Percentiles rank a stretch among this genome's conserved stretches.
Conservation (phyloP, 2,329 filamentous ascomycete genomes). For the Rhynchosporium graminicola region DNA sequence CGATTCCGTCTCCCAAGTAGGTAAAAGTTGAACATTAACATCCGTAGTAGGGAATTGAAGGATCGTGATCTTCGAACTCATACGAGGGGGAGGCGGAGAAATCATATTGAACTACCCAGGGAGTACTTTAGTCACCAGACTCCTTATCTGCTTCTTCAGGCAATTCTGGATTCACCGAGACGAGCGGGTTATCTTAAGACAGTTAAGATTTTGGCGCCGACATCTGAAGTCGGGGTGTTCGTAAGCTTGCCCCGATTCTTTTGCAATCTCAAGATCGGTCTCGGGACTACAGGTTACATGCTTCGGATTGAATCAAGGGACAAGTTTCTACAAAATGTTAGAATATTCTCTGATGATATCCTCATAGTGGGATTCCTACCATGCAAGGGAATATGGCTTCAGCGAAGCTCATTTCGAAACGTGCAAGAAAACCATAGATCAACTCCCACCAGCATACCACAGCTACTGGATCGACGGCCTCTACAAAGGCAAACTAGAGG, state of each 20-base stretch:
- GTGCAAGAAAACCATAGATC: conserved; percentile 11
- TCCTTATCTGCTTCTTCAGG: conserved; percentile 20
- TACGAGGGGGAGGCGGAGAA: not conserved
- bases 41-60: not conserved
- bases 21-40: not conserved
- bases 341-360: not conserved
- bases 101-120: not conserved
- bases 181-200: conserved; percentile 13
- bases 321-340: not conserved
- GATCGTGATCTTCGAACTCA: not conserved
- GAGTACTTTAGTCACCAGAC: conserved; percentile 7
- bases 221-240: conserved; percentile 12
- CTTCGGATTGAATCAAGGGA: not conserved
- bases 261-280: too few relatives aligned
- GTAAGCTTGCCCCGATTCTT: not conserved
- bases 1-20: not conserved
- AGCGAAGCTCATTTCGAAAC: not conserved
- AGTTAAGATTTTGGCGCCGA: conserved; percentile 10
- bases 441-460: not conserved
- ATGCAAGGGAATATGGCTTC: conserved; percentile 22
- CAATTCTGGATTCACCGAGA: conserved; percentile 16
- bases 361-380: conserved; percentile 9
- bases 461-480: conserved; percentile 10
- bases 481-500: conserved; percentile 15
- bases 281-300: too few relatives aligned